phyloP scores from a whole-genome alignment of 1,284 basidiomycete species.

The Microbotryum saponariae region DNA sequence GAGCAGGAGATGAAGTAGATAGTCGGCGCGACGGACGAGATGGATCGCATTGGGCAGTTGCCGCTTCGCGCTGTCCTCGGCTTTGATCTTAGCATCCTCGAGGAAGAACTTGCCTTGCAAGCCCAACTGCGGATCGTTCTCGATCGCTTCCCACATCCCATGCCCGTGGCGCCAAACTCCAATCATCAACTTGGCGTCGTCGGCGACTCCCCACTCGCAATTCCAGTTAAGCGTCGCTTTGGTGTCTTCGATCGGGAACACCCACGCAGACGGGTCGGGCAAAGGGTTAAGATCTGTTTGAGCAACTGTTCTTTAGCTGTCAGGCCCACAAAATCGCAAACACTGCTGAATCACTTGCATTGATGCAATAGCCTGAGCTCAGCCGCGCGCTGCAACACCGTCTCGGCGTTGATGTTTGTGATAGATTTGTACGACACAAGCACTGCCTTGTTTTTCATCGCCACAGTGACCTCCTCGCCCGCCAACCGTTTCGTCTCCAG shows the following conservation, averaged over 20 bases:
- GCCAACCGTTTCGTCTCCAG: constrained; percentile 66
- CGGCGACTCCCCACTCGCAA: constrained; percentile 83
- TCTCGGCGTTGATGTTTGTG: constrained; percentile 94
- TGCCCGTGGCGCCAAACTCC: constrained; percentile 92
- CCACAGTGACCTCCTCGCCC: constrained; percentile 58
- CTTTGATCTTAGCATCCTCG: constrained; percentile 83
- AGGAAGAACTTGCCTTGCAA: constrained; percentile 93
- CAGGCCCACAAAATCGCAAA: neutral
- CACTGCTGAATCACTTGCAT: constrained; percentile 22
- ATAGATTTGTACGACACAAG: constrained; percentile 84
- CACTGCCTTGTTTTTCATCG: constrained; percentile 84
- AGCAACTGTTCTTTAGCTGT: neutral
- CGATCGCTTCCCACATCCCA: constrained; percentile 93
- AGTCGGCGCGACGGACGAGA: constrained; percentile 92
- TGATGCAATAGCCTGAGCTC: constrained; percentile 84
- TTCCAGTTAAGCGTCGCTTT: constrained; percentile 90
- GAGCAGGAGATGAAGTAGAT: constrained; percentile 76
- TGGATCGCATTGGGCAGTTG: constrained; percentile 94
- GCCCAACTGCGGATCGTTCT: constrained; percentile 73
- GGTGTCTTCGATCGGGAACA: constrained; percentile 82
- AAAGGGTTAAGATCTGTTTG: constrained; percentile 44
- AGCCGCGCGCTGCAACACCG: constrained; percentile 78
- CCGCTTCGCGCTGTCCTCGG: constrained; percentile 48
- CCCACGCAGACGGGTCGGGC: constrained; percentile 71
- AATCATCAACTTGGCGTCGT: constrained; percentile 88